A percentile compares a stretch with the other conserved stretches of the same genome.
phyloP scores from a whole-genome alignment of 1,284 basidiomycete species.

The Somion occarium region DNA sequence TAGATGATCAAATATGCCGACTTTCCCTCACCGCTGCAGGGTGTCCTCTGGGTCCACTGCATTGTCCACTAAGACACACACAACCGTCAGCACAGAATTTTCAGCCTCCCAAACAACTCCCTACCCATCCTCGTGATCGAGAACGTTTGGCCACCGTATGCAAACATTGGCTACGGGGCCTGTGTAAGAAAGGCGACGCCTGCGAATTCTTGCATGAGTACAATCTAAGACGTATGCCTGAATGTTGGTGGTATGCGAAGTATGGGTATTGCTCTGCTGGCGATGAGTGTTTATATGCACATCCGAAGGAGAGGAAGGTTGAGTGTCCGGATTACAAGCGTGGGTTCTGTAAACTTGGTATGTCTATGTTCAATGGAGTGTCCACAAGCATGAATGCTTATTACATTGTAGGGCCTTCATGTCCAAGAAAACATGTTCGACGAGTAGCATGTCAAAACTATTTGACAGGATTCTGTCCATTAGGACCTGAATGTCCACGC shows the following conservation, averaged over 20 bases:
- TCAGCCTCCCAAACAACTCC: constrained; percentile 76
- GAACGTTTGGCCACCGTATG: constrained; percentile 93
- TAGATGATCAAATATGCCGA: constrained; percentile 91
- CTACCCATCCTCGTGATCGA: constrained; percentile 78
- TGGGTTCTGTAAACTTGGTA: constrained; percentile 92
- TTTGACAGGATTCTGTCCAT: constrained; percentile 93
- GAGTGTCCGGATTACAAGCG: constrained; percentile 96
- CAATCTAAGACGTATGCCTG: constrained; percentile 97
- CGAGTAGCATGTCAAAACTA: constrained; percentile 90
- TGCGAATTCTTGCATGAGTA: constrained; percentile 99
- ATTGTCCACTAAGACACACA: constrained; percentile 90
- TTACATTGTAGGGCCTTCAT: constrained; percentile 65
- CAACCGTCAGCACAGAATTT: constrained; percentile 84
- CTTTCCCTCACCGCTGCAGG: constrained; percentile 74
- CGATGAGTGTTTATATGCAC: constrained; percentile 97
- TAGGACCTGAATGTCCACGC: constrained; percentile 84
- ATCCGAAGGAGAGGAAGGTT: constrained; percentile 90
- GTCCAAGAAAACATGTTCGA: constrained; percentile 91
- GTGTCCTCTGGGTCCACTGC: constrained; percentile 82
- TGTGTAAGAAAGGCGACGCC: constrained; percentile 97
- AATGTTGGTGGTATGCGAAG: constrained; percentile 98
- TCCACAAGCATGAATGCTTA: constrained; percentile 1
- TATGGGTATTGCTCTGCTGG: constrained; percentile 98
- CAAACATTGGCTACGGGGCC: constrained; percentile 97
- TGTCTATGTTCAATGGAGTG: constrained; percentile 20